Conservation (phyloP, 2,329 filamentous ascomycete species). For the Aspergillus fumigatiaffinis region DNA sequence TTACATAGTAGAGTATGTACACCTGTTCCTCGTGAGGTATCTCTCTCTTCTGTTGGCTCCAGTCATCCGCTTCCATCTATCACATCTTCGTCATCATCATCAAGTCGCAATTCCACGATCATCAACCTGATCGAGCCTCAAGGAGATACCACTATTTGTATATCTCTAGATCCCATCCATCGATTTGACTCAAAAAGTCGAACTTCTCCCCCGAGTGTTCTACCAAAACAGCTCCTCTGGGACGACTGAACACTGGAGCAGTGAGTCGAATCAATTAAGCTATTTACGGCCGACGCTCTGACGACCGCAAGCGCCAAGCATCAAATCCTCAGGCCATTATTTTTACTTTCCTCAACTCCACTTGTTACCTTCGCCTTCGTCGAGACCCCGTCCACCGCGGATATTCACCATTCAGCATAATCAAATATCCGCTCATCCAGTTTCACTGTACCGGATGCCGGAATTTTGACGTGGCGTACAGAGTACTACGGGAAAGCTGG, state of each 20-base stretch:
- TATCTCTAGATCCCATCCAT: neutral
- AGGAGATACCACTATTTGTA: neutral
- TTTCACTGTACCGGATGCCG: neutral
- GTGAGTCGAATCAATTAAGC: neutral
- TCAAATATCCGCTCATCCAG: neutral
- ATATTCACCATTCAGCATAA: neutral
- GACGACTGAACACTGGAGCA: neutral
- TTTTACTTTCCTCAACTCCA: neutral
- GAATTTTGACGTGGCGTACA: neutral
- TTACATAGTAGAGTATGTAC: slow-evolving; percentile 26
- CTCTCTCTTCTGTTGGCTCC: slow-evolving; percentile 1
- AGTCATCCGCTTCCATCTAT: slow-evolving; percentile 1
- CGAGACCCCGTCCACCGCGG: neutral
- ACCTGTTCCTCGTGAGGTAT: slow-evolving; percentile 39
- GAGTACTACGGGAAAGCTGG: neutral
- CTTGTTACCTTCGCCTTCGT: neutral
- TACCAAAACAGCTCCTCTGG: neutral
- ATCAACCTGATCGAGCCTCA: neutral
- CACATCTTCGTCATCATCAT: neutral
- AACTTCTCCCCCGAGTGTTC: no score
- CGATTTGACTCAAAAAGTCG: neutral
- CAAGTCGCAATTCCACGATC: neutral
- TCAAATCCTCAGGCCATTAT: neutral
- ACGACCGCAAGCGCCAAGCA: neutral
- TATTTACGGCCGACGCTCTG: neutral